A percentile compares a stretch with the other conserved stretches of the same genome.
phyloP scores from a whole-genome alignment of 2,329 filamentous ascomycete genomes.

The Exophiala sp. region DNA sequence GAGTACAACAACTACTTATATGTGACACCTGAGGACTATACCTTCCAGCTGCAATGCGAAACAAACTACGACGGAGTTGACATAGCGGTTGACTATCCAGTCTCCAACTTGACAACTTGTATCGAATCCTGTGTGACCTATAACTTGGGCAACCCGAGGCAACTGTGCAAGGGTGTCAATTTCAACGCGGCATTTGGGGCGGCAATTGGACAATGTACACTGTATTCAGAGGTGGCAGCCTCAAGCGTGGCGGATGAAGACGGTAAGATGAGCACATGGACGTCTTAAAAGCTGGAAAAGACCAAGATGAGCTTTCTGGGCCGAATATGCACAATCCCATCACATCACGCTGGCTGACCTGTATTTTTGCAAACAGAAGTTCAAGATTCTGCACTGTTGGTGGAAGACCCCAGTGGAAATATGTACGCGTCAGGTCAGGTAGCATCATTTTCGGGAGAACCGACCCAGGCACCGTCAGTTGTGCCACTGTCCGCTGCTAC shows the following conservation, averaged over 20 bases:
- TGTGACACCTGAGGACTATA: constrained; percentile 17
- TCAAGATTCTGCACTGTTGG: constrained; percentile 22
- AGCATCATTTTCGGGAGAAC: constrained; percentile 20
- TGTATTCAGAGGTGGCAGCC: constrained; percentile 14
- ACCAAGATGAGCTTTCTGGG: neutral
- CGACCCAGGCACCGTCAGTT: constrained; percentile 11
- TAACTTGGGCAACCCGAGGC: constrained; percentile 10
- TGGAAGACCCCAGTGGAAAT: constrained; percentile 16
- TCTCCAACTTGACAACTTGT: constrained; percentile 10
- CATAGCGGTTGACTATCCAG: constrained; percentile 7
- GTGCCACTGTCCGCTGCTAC: constrained; percentile 16
- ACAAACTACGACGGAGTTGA: constrained; percentile 17
- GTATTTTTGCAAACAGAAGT: constrained; percentile 4
- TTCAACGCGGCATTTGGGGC: constrained; percentile 16
- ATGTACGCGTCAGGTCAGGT: constrained; percentile 18
- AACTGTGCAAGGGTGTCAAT: constrained; percentile 15
- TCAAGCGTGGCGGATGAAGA: constrained; percentile 16
- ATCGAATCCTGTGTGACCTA: constrained; percentile 17
- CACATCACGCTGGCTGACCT: neutral
- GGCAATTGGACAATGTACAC: constrained; percentile 13
- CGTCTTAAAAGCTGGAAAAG: neutral
- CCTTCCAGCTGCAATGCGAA: constrained; percentile 22
- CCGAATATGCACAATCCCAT: neutral
- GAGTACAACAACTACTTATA: constrained; percentile 23
- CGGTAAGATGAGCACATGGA: constrained; percentile 13